Evolutionary conservation across 2,329 filamentous ascomycete species (phyloP).

Genomic region (Acrodontium crateriforme): DNA sequence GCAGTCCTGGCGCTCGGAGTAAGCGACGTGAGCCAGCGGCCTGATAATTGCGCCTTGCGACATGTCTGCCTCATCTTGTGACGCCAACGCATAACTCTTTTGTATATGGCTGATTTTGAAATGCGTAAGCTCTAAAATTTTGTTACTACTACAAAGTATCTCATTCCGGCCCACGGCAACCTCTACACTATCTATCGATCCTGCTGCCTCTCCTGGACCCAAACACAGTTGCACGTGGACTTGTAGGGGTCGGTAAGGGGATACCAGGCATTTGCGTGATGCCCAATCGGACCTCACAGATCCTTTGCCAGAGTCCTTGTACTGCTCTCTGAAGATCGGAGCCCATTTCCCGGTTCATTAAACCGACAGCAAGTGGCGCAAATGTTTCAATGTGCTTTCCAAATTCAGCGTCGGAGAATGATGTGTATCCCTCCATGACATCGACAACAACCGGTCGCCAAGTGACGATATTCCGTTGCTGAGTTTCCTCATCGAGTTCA

Average conservation of each 20-base stretch:
- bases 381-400: constrained; percentile 66
- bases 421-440: constrained; percentile 82
- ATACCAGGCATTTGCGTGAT: constrained; percentile 21
- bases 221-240: constrained; percentile 14
- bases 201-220: constrained; percentile 14
- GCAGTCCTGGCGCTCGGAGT: too few relatives aligned
- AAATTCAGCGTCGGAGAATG: constrained; percentile 71
- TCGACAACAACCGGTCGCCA: constrained; percentile 97
- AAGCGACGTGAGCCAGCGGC: too few relatives aligned
- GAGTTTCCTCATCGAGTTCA: constrained; percentile 81
- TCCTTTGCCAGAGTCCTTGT: constrained; percentile 60
- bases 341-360: constrained; percentile 70
- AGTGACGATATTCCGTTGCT: constrained; percentile 91
- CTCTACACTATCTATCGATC: too few relatives aligned
- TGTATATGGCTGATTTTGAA: too few relatives aligned
- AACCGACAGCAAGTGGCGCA: constrained; percentile 71
- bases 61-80: too few relatives aligned
- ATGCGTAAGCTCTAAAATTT: too few relatives aligned
- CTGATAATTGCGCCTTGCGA: too few relatives aligned
- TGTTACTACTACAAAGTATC: too few relatives aligned
- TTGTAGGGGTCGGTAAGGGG: constrained; percentile 8
- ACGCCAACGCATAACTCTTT: too few relatives aligned
- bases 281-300: constrained; percentile 60
- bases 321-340: constrained; percentile 65
- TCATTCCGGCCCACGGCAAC: too few relatives aligned